Percentiles rank a stretch among this genome's conserved stretches.
Evolutionary conservation across 1,284 basidiomycete genomes (phyloP).

Genomic region (Microbotryum saponariae): DNA sequence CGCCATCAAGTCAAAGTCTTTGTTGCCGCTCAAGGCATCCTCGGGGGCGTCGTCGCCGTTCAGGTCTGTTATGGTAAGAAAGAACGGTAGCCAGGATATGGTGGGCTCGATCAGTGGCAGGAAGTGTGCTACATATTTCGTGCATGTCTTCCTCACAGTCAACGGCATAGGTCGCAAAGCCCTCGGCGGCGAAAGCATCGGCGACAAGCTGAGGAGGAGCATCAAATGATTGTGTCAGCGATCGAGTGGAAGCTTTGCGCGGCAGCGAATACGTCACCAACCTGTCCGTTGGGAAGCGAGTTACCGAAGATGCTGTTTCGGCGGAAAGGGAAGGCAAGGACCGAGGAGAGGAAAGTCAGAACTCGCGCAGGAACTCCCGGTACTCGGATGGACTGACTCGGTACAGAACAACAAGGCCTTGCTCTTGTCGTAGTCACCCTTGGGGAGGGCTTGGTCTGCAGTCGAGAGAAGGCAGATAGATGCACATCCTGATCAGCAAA

Average conservation of each 20-base stretch:
- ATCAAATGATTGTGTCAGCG: constrained; percentile 10
- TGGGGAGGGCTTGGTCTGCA: no score
- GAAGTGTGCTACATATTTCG: no score
- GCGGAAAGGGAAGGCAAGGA: no score
- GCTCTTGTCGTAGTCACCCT: constrained; percentile 29
- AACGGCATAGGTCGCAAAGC: constrained; percentile 56
- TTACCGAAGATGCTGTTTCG: no score
- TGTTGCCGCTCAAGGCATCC: constrained; percentile 42
- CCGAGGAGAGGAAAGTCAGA: no score
- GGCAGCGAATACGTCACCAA: not conserved
- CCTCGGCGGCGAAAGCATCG: constrained; percentile 67
- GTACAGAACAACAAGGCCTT: constrained; percentile 38
- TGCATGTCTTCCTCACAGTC: constrained; percentile 38
- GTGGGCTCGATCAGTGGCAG: no score
- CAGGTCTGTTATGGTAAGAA: constrained; percentile 40
- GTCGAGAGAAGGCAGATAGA: no score
- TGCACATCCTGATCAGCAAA: no score
- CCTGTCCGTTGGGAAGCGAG: constrained; percentile 2
- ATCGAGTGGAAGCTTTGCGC: constrained; percentile 5
- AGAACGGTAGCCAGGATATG: no score
- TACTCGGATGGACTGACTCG: constrained; percentile 26
- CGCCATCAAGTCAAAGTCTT: constrained; percentile 36
- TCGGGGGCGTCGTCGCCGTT: constrained; percentile 52
- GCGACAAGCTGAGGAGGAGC: constrained; percentile 37
- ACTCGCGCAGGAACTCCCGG: not conserved